Evolutionary conservation across 495 filamentous ascomycete genomes (phyloP), one percentile per base, ranked within the genome.

Genomic region (Wilcoxina mikolae): DNA sequence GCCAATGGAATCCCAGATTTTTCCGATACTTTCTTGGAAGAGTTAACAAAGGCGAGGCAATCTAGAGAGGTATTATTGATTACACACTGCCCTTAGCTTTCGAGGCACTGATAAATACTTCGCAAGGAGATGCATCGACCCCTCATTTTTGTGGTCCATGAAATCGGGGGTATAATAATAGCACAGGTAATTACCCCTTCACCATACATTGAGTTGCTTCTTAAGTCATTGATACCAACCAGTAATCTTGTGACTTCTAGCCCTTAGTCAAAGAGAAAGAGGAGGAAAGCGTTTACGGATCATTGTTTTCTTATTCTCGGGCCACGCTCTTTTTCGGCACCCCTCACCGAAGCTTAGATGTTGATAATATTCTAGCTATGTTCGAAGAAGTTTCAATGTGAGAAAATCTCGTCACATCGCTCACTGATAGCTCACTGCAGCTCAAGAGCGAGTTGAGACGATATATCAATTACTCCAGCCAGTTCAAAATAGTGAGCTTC

Each of bases 281-380:
- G 12, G 25, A 26, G 0, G 3, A 47, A 26, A 0, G 23, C 0
- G 24, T 35, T 11, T 27, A 33, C 17, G 20, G 5, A n/a, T 12
- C 41, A 2, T 22, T 57, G 9, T 48, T 57, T 33, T 3, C 7
- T 3, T 45, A 26, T 25, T 44, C 27, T 10, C 9, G 22, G 1
- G 49, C 48, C 2, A 47, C 41, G 20, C 24, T 57, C 18, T 57
- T 57, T 44, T 57, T 57, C 20, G 49, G 55, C 38, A 57, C 49
- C 5, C 55, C 55, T 3, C 55, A 57, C 20, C 49, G 41, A 15
- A 48, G 55, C 11, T 28, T 57, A 33, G 35, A 46, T 5, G 28
- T 47, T 10, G 49, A 57, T 41, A 41, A 57, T 27, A 24, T 57
- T 4, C 55, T 57, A 22, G 38, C 47, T 9, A 57, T 47, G 55